A percentile compares a stretch with the other conserved stretches of the same genome.
Evolutionary conservation across 2,329 filamentous ascomycete genomes (phyloP).

Genomic region (Teratosphaeria viscida): DNA sequence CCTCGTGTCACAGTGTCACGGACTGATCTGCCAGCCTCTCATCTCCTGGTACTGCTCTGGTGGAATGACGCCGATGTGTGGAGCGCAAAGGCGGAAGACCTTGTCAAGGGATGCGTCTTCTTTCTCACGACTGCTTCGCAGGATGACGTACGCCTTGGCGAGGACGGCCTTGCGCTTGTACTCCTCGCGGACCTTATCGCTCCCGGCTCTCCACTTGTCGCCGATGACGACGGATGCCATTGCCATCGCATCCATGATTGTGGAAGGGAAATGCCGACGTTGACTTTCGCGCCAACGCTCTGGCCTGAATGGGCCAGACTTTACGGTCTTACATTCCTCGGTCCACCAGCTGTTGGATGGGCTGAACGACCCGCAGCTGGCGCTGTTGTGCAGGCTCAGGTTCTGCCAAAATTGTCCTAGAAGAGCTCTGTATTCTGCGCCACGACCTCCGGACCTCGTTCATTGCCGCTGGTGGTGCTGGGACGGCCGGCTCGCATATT

Average conservation of each 20-base stretch:
- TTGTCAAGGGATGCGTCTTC: constrained; percentile 36
- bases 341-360: no score
- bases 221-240: neutral
- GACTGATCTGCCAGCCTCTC: constrained; percentile 38
- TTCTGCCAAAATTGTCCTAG: neutral
- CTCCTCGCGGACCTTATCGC: neutral
- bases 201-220: neutral
- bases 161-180: neutral
- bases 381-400: neutral
- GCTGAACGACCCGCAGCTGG: neutral
- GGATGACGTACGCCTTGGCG: constrained; percentile 43
- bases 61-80: constrained; percentile 37
- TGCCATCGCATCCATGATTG: neutral
- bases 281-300: neutral
- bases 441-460: no score
- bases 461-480: no score
- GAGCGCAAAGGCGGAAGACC: constrained; percentile 38
- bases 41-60: constrained; percentile 36
- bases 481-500: no score
- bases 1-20: neutral
- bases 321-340: neutral
- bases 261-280: neutral
- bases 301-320: neutral
- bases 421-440: no score
- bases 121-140: constrained; percentile 39